Percentiles rank a stretch among this genome's conserved stretches.
phyloP scores from a whole-genome alignment of 805 yeast genomes.

The Ogataea minuta region DNA sequence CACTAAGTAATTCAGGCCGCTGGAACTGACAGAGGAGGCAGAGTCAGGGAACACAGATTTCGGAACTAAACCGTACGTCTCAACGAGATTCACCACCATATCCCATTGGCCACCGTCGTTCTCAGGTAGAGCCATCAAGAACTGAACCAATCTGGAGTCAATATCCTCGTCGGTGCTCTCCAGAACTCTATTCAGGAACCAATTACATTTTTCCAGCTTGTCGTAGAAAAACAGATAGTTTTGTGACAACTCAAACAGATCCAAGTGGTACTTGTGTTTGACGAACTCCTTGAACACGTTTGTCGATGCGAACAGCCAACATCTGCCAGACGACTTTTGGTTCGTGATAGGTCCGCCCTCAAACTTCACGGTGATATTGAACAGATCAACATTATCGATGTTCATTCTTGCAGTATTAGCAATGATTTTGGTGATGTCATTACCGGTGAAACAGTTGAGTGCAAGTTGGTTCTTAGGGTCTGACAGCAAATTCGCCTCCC shows the following conservation, averaged over 20 bases:
- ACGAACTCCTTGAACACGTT: constrained; percentile 70
- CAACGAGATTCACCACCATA: constrained; percentile 74
- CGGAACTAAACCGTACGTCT: constrained; percentile 81
- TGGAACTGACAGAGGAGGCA: constrained; percentile 52
- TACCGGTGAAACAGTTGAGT: constrained; percentile 51
- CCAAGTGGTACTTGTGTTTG: constrained; percentile 59
- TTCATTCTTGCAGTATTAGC: constrained; percentile 35
- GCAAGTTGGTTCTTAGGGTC: constrained; percentile 53
- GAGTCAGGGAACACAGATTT: constrained; percentile 71
- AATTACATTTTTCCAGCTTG: constrained; percentile 82
- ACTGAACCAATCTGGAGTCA: constrained; percentile 71
- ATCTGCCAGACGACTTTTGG: constrained; percentile 77
- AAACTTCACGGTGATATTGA: constrained; percentile 43
- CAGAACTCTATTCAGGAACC: constrained; percentile 70
- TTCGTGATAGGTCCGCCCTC: constrained; percentile 69
- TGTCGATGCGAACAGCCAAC: constrained; percentile 88
- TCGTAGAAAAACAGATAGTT: constrained; percentile 81
- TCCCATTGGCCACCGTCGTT: constrained; percentile 91
- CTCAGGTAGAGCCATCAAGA: constrained; percentile 62
- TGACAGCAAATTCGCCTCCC: constrained; percentile 46
- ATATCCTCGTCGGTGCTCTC: constrained; percentile 65
- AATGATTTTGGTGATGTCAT: constrained; percentile 43
- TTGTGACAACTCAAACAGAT: constrained; percentile 75
- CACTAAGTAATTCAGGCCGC: constrained; percentile 59
- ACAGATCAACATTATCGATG: constrained; percentile 36